These are phyloP conservation scores for Canavalia ensiformis DNA, from an alignment of 306 rosid genomes.

Conservation along the genomic window DNA sequence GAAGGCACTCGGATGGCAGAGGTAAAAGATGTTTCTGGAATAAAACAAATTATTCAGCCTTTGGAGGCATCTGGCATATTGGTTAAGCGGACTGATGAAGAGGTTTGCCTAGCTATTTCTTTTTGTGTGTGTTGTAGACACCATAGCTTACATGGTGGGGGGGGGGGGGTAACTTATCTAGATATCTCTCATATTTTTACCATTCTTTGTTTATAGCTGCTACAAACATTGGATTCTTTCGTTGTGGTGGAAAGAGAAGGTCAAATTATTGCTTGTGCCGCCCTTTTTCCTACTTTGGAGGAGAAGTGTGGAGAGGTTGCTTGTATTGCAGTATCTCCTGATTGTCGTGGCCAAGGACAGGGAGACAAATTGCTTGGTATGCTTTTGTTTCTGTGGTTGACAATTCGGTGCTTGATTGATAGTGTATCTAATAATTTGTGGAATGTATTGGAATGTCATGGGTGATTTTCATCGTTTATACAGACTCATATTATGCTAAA, in stretches of 20 bases:
- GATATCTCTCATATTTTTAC: constrained; percentile 34
- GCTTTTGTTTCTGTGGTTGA: constrained; percentile 46
- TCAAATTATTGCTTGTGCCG: constrained; percentile 94
- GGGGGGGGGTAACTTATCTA: neutral
- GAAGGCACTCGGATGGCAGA: constrained; percentile 96
- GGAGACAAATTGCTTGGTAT: constrained; percentile 98
- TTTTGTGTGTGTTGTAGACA: constrained; percentile 17
- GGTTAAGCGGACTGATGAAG: constrained; percentile 83
- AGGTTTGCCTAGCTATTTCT: constrained; percentile 59
- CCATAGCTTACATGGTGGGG: neutral
- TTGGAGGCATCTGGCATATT: constrained; percentile 80
- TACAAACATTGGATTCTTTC: constrained; percentile 65
- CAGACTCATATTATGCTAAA: neutral
- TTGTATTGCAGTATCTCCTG: constrained; percentile 92
- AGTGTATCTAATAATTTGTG: constrained; percentile 12
- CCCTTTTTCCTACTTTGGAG: constrained; percentile 82
- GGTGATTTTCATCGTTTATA: constrained; percentile 19
- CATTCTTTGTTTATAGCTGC: constrained; percentile 64
- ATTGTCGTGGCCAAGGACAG: constrained; percentile 95
- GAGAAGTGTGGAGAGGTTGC: constrained; percentile 96
- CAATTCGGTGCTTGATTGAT: constrained; percentile 25
- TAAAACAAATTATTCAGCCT: constrained; percentile 80
- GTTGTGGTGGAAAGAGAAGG: constrained; percentile 95
- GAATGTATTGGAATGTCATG: constrained; percentile 9
- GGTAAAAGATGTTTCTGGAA: constrained; percentile 71